These are phyloP conservation scores for Diaporthe capsici DNA, from an alignment of 2,329 filamentous ascomycete genomes.

Conservation along the genomic window DNA sequence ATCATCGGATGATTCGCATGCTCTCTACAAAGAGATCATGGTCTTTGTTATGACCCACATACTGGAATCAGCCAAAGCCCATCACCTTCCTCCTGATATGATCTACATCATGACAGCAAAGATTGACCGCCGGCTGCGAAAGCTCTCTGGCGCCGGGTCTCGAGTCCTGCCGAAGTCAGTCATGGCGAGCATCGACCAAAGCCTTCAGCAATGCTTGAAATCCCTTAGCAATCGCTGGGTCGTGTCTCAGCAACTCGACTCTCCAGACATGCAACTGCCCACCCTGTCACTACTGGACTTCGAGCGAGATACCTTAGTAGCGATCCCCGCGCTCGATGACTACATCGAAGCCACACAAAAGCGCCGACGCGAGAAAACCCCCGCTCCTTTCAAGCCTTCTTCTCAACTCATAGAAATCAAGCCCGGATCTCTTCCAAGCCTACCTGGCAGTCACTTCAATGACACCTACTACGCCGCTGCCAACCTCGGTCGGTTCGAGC, in stretches of 20 bases:
- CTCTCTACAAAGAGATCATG: slow-evolving; percentile 67
- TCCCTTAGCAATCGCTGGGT: neutral
- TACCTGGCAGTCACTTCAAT: slow-evolving; percentile 32
- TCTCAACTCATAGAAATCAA: slow-evolving; percentile 4
- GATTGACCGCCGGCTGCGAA: slow-evolving; percentile 57
- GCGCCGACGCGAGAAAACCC: neutral
- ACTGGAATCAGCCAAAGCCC: slow-evolving; percentile 46
- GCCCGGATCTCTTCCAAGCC: neutral
- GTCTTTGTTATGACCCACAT: slow-evolving; percentile 58
- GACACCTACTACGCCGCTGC: slow-evolving; percentile 37
- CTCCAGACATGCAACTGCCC: slow-evolving; percentile 18
- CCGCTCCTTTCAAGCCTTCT: neutral
- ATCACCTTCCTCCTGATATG: slow-evolving; percentile 46
- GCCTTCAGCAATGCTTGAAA: neutral
- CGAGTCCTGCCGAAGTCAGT: neutral
- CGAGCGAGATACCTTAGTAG: slow-evolving; percentile 39
- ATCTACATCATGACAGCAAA: slow-evolving; percentile 60
- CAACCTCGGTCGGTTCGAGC: slow-evolving; percentile 59
- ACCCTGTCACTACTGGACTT: slow-evolving; percentile 43
- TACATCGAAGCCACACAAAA: slow-evolving; percentile 19
- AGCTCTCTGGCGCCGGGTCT: slow-evolving; percentile 48
- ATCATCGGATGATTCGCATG: neutral
- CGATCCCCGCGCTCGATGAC: slow-evolving; percentile 38
- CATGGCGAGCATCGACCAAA: neutral
- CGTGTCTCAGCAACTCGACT: neutral